Evolutionary conservation across 1,139 yeast genomes (phyloP).

Genomic region (Geotrichum histeridarum): DNA sequence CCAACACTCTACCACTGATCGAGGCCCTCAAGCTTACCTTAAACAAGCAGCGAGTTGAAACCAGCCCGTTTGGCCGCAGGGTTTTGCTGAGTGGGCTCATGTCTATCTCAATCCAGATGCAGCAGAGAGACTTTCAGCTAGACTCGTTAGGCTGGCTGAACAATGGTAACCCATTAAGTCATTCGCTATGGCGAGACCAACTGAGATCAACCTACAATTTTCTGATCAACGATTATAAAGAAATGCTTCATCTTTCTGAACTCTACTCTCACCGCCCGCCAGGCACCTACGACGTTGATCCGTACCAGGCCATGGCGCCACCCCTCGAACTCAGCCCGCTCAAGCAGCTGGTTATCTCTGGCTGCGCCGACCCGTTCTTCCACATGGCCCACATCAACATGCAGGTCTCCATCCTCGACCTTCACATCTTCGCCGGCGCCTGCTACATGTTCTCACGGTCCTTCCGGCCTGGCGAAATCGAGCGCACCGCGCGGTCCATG

Average conservation of each 20-base stretch:
- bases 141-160: conserved; percentile 42
- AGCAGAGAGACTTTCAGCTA: conserved; percentile 61
- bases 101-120: conserved; percentile 67
- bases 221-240: conserved; percentile 8
- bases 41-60: conserved; percentile 48
- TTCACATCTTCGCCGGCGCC: conserved; percentile 6
- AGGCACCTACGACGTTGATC: background rate
- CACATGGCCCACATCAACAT: conserved; percentile 47
- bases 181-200: conserved; percentile 11
- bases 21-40: conserved; percentile 53
- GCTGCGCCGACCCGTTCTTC: conserved; percentile 36
- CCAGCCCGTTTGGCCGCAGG: conserved; percentile 56
- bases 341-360: conserved; percentile 13
- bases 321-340: conserved; percentile 6
- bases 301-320: background rate
- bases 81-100: conserved; percentile 65
- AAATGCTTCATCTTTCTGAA: conserved; percentile 5
- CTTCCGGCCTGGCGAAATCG: conserved; percentile 1
- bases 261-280: background rate
- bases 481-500: background rate
- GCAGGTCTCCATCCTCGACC: background rate
- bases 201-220: conserved; percentile 9
- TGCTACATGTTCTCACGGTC: background rate
- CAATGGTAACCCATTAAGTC: background rate
- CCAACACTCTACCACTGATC: conserved; percentile 43